Percentiles rank a stretch among this genome's conserved stretches.
Conservation (phyloP, 2,329 filamentous ascomycete genomes). For the Tolypocladium capitatum region DNA sequence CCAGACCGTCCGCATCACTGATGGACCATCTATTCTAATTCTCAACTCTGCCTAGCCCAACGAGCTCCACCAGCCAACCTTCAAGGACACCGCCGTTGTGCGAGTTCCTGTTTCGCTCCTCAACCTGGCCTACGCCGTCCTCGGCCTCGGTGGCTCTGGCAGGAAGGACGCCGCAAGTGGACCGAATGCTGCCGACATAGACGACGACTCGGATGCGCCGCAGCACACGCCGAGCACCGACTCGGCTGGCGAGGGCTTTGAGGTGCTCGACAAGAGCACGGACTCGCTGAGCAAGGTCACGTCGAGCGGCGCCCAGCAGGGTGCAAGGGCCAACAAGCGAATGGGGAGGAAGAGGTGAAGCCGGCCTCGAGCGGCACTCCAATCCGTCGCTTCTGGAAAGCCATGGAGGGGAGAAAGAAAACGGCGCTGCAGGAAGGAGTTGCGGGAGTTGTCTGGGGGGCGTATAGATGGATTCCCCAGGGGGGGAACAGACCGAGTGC, state of each 20-base stretch:
- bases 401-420: not conserved
- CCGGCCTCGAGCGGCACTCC: too few species aligned
- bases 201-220: conserved; percentile 34
- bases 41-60: conserved; percentile 44
- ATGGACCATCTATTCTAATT: conserved; percentile 6
- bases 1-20: not conserved
- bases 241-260: conserved; percentile 47
- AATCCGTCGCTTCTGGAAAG: not conserved
- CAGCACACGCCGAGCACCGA: conserved; percentile 42
- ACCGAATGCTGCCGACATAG: conserved; percentile 25
- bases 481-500: too few species aligned
- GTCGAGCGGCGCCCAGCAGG: conserved; percentile 32
- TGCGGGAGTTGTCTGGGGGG: too few species aligned
- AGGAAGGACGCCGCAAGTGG: conserved; percentile 20
- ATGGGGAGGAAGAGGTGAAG: conserved; percentile 25
- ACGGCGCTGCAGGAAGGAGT: too few species aligned
- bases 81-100: conserved; percentile 72
- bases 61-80: conserved; percentile 63
- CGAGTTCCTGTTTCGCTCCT: conserved; percentile 66
- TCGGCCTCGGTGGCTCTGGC: conserved; percentile 39
- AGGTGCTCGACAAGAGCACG: conserved; percentile 48
- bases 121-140: conserved; percentile 25
- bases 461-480: too few species aligned
- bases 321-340: conserved; percentile 36
- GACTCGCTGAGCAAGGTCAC: conserved; percentile 40